A percentile compares a stretch with the other conserved stretches of the same genome.
Conservation (phyloP, 768 basidiomycete species). For the Russula sp. region DNA sequence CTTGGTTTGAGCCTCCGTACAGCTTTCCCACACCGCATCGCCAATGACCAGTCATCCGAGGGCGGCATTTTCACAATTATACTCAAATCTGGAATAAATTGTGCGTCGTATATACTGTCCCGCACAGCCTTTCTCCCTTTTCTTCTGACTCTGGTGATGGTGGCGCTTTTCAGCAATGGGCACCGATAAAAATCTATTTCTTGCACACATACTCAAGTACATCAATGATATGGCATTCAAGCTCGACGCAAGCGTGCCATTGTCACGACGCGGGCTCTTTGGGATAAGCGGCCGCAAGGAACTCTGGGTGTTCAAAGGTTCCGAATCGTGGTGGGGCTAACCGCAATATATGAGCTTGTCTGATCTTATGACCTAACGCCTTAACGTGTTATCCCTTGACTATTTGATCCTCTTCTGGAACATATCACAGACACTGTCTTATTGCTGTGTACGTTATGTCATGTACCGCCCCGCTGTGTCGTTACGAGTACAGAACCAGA, state of each 20-base stretch:
- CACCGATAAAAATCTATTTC: constrained; percentile 47
- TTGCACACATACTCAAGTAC: constrained; percentile 56
- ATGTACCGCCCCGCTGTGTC: not conserved
- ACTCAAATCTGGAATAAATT: constrained; percentile 33
- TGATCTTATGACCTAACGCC: constrained; percentile 13
- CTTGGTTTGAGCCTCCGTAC: constrained; percentile 35
- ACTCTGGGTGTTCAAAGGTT: constrained; percentile 56
- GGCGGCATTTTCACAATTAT: constrained; percentile 49
- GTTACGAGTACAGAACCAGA: no score
- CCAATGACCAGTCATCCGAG: constrained; percentile 38
- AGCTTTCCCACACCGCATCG: constrained; percentile 37
- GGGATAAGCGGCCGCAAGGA: constrained; percentile 43
- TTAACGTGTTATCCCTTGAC: not conserved
- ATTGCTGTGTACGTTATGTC: not conserved
- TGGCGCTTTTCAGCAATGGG: constrained; percentile 13
- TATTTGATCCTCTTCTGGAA: not conserved
- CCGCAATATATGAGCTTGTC: not conserved
- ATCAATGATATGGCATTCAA: constrained; percentile 50
- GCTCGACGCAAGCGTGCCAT: constrained; percentile 59
- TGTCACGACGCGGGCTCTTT: constrained; percentile 37
- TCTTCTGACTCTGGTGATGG: not conserved
- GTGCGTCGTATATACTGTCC: constrained; percentile 1
- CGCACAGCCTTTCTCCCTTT: not conserved
- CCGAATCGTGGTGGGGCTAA: constrained; percentile 21
- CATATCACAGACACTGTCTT: not conserved